Percentiles rank a stretch among this genome's conserved stretches.
These are phyloP conservation scores for Monilinia fructigena DNA, from an alignment of 2,329 filamentous ascomycete genomes.

Conservation along the genomic window DNA sequence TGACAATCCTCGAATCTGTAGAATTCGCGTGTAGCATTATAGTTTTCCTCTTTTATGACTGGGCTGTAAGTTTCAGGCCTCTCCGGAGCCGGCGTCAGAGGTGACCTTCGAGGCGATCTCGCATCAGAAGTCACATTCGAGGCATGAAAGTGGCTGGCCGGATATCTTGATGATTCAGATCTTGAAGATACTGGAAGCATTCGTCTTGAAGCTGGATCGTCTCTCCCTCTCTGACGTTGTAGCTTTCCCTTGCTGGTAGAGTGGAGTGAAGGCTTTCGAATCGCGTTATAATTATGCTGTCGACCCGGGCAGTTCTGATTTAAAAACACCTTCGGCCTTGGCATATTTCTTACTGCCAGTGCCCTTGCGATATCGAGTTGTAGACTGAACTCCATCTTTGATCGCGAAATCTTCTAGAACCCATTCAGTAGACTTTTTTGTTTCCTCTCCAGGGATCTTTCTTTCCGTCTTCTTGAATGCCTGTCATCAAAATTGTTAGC, in stretches of 20 bases:
- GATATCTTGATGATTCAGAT: background rate
- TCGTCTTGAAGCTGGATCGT: slow-evolving; percentile 24
- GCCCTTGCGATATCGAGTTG: slow-evolving; percentile 71
- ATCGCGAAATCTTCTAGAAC: slow-evolving; percentile 69
- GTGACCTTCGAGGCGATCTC: slow-evolving; percentile 22
- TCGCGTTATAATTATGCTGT: slow-evolving; percentile 3
- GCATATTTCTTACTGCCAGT: slow-evolving; percentile 43
- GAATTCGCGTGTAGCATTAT: slow-evolving; percentile 31
- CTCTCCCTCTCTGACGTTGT: slow-evolving; percentile 27
- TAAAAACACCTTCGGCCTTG: slow-evolving; percentile 10
- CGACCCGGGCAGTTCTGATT: slow-evolving; percentile 2
- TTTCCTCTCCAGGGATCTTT: slow-evolving; percentile 47
- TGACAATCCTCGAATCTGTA: slow-evolving; percentile 35
- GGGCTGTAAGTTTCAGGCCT: slow-evolving; percentile 24
- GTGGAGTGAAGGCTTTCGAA: slow-evolving; percentile 15
- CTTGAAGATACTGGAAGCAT: slow-evolving; percentile 3
- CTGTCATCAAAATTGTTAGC: slow-evolving; percentile 38
- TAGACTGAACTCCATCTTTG: slow-evolving; percentile 74
- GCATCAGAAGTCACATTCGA: slow-evolving; percentile 20
- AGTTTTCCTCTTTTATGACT: slow-evolving; percentile 24
- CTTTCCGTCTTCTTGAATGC: slow-evolving; percentile 55
- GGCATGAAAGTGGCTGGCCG: background rate
- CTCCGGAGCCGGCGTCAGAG: slow-evolving; percentile 31
- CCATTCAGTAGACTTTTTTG: slow-evolving; percentile 74
- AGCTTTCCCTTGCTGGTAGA: slow-evolving; percentile 29